Base-by-base conservation (phyloP, 106 monocot genomes). In the Ottelia alismoides region DNA sequence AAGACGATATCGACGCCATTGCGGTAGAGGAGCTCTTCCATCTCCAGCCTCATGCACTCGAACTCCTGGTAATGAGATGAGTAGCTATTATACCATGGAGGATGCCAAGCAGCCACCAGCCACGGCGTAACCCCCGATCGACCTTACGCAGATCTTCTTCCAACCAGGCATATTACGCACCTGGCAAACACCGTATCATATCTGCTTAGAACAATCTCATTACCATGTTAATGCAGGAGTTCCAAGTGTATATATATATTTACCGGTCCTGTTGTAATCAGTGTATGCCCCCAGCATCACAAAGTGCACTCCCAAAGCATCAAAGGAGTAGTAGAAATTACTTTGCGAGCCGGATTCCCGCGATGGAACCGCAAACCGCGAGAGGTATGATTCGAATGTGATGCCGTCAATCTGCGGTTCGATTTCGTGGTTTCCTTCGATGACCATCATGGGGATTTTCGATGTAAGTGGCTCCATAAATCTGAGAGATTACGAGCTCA, bases 11-110 rank as follows among this genome's bases (percentile, higher is more conserved):
- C 88, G 31, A 93, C 84, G 23, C 70, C 55, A 78, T 84, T 43
- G 3, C 65, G 61, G 61, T 84, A 88, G 23, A 93, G 63, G 57
- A 93, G 80, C 22, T 35, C 76, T 71, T 93, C 93, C 77, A 88
- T 93, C 66, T 84, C 62, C 45, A 62, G 77, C 35, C 93, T 77
- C 93, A 88, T 88, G 67, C 93, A 93, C 53, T 92, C 92, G 55
- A 83, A 83, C 52, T 93, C 88, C 46, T 88, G 87, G 46, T 93
- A 93, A 66, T 93, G 88, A 28, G 93, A 84, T 24, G 78, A 72
- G 55, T 93, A 88, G 43, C 84, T 93, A 44, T 84, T 93, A 54
- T 87, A 93, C 93, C 93, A 93, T 27, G 93, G 92, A 16, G 92
- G 27, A 51, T 93, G 92, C 93, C 83, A 88, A 28, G 81, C 57